These are phyloP conservation scores for Mycena maculata DNA, from an alignment of 768 basidiomycete species.

Conservation along the genomic window DNA sequence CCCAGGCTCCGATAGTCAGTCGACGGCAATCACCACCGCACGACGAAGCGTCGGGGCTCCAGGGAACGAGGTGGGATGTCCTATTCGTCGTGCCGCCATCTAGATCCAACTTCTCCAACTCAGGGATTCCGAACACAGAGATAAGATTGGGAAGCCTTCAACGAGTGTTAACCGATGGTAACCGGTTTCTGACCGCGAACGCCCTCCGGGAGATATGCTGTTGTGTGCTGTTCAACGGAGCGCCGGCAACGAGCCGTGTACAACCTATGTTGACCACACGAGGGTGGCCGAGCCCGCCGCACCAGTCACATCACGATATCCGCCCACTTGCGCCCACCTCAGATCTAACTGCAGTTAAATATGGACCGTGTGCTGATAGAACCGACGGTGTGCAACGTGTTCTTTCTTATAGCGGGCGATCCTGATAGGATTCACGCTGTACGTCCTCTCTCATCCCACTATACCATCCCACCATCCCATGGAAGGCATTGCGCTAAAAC, in stretches of 20 bases:
- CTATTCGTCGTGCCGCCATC: too few relatives aligned
- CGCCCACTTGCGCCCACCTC: not conserved
- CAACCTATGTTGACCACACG: not conserved
- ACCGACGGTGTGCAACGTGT: slow-evolving; percentile 9
- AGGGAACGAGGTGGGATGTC: not conserved
- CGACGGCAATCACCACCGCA: slow-evolving; percentile 1
- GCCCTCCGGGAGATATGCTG: not conserved
- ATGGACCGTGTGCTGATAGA: not conserved
- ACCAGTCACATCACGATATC: not conserved
- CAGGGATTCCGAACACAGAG: too few relatives aligned
- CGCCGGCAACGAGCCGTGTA: not conserved
- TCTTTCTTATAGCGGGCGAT: not conserved
- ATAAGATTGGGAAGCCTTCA: not conserved
- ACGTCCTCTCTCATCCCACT: too few relatives aligned
- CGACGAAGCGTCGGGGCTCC: not conserved
- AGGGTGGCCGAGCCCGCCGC: not conserved
- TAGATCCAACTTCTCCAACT: too few relatives aligned
- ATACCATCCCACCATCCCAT: not conserved
- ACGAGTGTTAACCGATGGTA: not conserved
- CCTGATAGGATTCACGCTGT: not conserved
- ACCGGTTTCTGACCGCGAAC: not conserved
- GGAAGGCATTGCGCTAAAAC: slow-evolving; percentile 8
- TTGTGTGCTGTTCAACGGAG: not conserved
- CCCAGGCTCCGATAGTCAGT: too few relatives aligned
- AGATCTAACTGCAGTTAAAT: not conserved